A percentile compares a stretch with the other conserved stretches of the same genome.
Evolutionary conservation across 352 stramenopile genomes (phyloP).

Genomic region (Pythium dissotocum): DNA sequence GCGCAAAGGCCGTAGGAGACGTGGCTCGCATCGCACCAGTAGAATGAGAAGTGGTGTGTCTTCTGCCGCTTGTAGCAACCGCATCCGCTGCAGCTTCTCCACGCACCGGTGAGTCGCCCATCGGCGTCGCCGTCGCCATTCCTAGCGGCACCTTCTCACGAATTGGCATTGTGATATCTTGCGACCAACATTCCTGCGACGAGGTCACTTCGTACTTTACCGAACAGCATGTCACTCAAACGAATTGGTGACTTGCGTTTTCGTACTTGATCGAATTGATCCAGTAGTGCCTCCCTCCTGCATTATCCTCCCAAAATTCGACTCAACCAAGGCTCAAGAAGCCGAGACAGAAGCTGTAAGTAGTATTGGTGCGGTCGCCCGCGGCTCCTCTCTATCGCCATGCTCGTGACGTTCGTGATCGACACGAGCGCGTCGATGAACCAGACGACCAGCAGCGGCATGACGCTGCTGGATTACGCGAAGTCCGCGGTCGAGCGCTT

Average conservation of each 20-base stretch:
- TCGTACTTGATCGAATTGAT: background rate
- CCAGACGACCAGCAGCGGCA: constrained; percentile 85
- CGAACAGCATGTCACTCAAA: background rate
- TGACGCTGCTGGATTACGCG: constrained; percentile 88
- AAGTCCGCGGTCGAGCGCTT: constrained; percentile 89
- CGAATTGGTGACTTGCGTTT: background rate
- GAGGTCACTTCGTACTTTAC: background rate
- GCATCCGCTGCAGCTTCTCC: background rate
- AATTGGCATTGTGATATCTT: background rate
- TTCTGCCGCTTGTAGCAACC: background rate
- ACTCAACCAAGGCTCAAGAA: background rate
- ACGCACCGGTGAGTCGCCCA: no score
- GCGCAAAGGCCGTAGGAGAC: background rate
- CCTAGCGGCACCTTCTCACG: background rate
- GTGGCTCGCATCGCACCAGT: background rate
- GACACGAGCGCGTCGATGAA: constrained; percentile 91
- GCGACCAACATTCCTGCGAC: background rate
- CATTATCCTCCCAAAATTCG: background rate
- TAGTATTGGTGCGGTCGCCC: background rate
- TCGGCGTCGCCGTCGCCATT: no score
- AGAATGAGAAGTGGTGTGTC: background rate
- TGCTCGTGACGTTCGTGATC: constrained; percentile 90
- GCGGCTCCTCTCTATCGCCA: constrained; percentile 26
- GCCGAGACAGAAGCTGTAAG: background rate
- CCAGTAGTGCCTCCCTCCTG: constrained; percentile 1